Evolutionary conservation across 306 rosid species (phyloP), one percentile per base, ranked within the genome.

Genomic region (Dalbergia cochinchinensis): DNA sequence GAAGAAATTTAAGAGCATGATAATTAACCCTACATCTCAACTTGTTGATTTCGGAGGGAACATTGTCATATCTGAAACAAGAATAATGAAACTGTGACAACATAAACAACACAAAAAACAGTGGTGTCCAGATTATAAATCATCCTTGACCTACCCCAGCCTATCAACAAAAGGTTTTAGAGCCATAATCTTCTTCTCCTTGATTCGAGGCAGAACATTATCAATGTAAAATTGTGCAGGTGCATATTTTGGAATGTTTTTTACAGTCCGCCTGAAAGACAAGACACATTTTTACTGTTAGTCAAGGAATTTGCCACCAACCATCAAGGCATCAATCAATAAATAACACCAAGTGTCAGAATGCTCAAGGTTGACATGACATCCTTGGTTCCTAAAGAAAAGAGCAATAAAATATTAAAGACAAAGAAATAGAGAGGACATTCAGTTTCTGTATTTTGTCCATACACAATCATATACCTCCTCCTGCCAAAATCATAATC

Each of bases 101-200:
- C 61, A 65, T 22, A 44, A 85, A 83, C 69, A 65, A 42, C 54
- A 63, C 75, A 57, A 4, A 55, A 69, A 50, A 80, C 16, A 37
- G 45, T 19, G 45, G 61, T 20, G 63, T 70, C 79, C 37, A 71
- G 7, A 55, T 69, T 50, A 73, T 55, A 74, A 41, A 45, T 74
- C 71, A 85, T 48, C 14, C 7, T 74, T 71, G 74, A 80, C 94
- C 85, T 86, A 95, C 99, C 99, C 99, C 60, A 95, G 99, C 71
- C 99, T 85, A 71, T 95, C 99, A 37, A 95, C 99, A 89, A 95
- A 95, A 72, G 99, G 99, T 89, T 95, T 95, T 73, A 95, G 88
- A 79, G 99, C 92, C 99, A 95, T 95, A 82, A 95, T 93, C 88
- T 93, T 93, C 89, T 95, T 95, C 88, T 95, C 99, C 94, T 95